Base-by-base conservation (phyloP, 2,329 filamentous ascomycete genomes). In the Trichoderma harzianum region DNA sequence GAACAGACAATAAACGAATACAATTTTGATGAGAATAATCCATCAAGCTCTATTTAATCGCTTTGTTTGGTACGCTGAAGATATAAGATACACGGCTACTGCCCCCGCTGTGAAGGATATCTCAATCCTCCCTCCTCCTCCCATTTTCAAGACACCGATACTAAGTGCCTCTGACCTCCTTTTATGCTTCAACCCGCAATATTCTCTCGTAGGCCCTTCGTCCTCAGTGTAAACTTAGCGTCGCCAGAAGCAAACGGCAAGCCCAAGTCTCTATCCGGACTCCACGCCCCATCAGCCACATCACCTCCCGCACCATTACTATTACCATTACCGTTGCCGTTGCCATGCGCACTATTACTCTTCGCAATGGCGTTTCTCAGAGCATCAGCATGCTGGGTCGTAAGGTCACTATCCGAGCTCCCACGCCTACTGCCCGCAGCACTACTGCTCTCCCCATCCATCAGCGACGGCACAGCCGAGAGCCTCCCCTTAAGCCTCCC, bases 191-290 rank as follows among this genome's bases (percentile, higher is more conserved):
- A 72, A 14, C 67, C 60, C 1, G 66, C 74, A 8, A 77, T 69
- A 18, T 86, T 83, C 78, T 89, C 87, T 53, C 87, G 82, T 76
- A 89, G 72, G 0, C 87, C 88, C 77, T 88, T 89, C 0, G 88
- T 89, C 71, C 88, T 79, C 39, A 89, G 74, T 6, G 86, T 87
- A 66, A 89, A 80, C 75, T 83, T 87, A 3, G 80, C 78, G 60
- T 83, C 82, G 1, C 76, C 78, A 53, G 85, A 84, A 0, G 80
- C 82, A 78, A 89, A 89, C 3, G 86, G 85, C 32, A 87, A 72
- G 1, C 77, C 74, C 10, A 84, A 71, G 2, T 73, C 72, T 24
- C 76, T 75, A 16, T 77, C 75, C 0, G 76, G 68, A 18, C 75
- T 72, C 63, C 57, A 43, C 16, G 24, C 32, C 47, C 24, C 24